Evolutionary conservation across 2,329 filamentous ascomycete species (phyloP).

Genomic region (Coniochaeta prunicola): DNA sequence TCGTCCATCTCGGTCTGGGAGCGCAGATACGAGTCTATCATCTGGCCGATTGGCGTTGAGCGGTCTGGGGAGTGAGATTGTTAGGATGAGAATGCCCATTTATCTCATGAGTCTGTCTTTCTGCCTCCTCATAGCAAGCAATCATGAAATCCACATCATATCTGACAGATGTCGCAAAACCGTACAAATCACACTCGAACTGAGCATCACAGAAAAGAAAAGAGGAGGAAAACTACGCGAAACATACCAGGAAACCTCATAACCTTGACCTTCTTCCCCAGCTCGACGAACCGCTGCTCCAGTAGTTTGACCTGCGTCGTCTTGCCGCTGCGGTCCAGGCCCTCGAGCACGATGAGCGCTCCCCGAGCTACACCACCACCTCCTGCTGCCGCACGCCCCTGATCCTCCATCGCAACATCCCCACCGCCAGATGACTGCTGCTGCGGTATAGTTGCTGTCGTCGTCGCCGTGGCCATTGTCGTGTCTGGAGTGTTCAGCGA

Average conservation of each 20-base stretch:
- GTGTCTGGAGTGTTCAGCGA: background rate
- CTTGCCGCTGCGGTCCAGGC: constrained; percentile 85
- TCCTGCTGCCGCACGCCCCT: background rate
- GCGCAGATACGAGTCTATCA: constrained; percentile 79
- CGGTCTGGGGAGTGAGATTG: constrained; percentile 52
- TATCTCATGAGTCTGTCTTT: background rate
- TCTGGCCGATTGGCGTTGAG: constrained; percentile 74
- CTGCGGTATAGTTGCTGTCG: background rate
- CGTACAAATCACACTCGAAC: too few species aligned
- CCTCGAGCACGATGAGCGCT: constrained; percentile 77
- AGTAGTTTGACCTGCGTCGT: constrained; percentile 79
- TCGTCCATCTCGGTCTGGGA: constrained; percentile 70
- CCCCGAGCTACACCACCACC: constrained; percentile 41
- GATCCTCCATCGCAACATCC: too few species aligned
- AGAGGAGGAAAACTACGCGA: background rate
- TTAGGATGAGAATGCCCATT: background rate
- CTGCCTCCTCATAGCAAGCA: background rate
- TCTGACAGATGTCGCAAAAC: too few species aligned
- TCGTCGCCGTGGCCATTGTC: background rate
- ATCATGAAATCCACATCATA: too few species aligned
- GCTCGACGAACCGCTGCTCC: constrained; percentile 42
- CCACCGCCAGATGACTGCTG: constrained; percentile 1
- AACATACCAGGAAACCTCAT: constrained; percentile 51
- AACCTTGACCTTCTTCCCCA: constrained; percentile 40
- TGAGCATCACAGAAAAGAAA: too few species aligned